These are phyloP conservation scores for Aspergillus olivimuriae DNA, from an alignment of 495 filamentous ascomycete genomes.

Conservation along the genomic window DNA sequence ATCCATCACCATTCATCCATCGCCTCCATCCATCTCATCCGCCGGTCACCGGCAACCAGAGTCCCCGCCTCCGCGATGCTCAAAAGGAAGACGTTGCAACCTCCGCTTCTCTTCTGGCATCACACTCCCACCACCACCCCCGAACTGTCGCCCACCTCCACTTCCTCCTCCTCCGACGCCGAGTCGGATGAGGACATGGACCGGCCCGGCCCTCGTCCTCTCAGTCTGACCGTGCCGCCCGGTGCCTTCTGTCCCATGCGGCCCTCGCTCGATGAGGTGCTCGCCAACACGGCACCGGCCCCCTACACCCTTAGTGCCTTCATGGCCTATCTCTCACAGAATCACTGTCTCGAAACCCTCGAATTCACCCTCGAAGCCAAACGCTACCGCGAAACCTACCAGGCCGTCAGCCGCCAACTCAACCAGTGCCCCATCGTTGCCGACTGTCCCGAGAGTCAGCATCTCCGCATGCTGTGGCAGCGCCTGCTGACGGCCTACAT, in stretches of 20 bases:
- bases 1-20: no score
- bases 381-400: constrained; percentile 76
- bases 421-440: constrained; percentile 34
- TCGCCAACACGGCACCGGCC: constrained; percentile 77
- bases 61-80: constrained; percentile 39
- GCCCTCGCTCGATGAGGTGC: constrained; percentile 80
- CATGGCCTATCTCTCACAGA: constrained; percentile 95
- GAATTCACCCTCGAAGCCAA: constrained; percentile 96
- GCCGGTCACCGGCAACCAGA: no score
- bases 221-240: constrained; percentile 55
- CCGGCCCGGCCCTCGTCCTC: constrained; percentile 48
- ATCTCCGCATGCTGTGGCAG: constrained; percentile 68
- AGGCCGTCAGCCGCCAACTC: constrained; percentile 43
- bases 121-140: constrained; percentile 35
- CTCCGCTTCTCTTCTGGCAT: constrained; percentile 40
- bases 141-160: constrained; percentile 41
- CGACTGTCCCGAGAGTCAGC: constrained; percentile 55
- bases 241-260: constrained; percentile 65
- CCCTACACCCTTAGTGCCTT: constrained; percentile 93
- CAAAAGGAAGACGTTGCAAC: constrained; percentile 38
- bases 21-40: no score
- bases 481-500: constrained; percentile 50
- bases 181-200: constrained; percentile 55
- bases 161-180: constrained; percentile 34
- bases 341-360: constrained; percentile 93